Evolutionary conservation across 805 yeast genomes (phyloP).

Genomic region (Teunomyces gatunensis): DNA sequence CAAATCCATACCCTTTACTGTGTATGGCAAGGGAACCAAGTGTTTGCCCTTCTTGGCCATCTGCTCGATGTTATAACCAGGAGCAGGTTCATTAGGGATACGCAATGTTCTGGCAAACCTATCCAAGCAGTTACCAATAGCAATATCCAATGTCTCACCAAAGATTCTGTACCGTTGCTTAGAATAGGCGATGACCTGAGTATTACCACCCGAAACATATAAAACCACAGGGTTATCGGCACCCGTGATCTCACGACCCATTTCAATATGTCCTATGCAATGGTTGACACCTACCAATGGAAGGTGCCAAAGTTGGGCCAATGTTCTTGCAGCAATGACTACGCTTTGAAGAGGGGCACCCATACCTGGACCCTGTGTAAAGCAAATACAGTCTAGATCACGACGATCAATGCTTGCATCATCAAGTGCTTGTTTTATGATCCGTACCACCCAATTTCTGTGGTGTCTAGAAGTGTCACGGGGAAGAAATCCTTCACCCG

Average conservation of each 20-base stretch:
- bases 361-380: slow-evolving; percentile 99
- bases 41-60: slow-evolving; percentile 70
- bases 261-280: slow-evolving; percentile 97
- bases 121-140: slow-evolving; percentile 95
- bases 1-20: slow-evolving; percentile 98
- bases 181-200: slow-evolving; percentile 96
- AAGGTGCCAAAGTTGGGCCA: slow-evolving; percentile 72
- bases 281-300: slow-evolving; percentile 96
- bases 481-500: slow-evolving; percentile 97
- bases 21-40: slow-evolving; percentile 81
- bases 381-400: slow-evolving; percentile 78
- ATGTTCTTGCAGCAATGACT: slow-evolving; percentile 86
- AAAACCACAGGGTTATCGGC: slow-evolving; percentile 96
- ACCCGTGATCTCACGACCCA: slow-evolving; percentile 99
- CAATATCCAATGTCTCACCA: slow-evolving; percentile 98
- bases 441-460: slow-evolving; percentile 86
- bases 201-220: slow-evolving; percentile 97
- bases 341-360: slow-evolving; percentile 97
- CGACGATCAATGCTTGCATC: slow-evolving; percentile 53
- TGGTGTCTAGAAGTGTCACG: slow-evolving; percentile 97
- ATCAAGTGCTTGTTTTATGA: slow-evolving; percentile 61
- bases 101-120: slow-evolving; percentile 88
- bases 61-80: slow-evolving; percentile 96
- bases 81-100: slow-evolving; percentile 92
- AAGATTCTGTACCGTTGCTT: slow-evolving; percentile 93